Base-by-base conservation (phyloP, 2,329 filamentous ascomycete genomes). In the Nemania sp. region DNA sequence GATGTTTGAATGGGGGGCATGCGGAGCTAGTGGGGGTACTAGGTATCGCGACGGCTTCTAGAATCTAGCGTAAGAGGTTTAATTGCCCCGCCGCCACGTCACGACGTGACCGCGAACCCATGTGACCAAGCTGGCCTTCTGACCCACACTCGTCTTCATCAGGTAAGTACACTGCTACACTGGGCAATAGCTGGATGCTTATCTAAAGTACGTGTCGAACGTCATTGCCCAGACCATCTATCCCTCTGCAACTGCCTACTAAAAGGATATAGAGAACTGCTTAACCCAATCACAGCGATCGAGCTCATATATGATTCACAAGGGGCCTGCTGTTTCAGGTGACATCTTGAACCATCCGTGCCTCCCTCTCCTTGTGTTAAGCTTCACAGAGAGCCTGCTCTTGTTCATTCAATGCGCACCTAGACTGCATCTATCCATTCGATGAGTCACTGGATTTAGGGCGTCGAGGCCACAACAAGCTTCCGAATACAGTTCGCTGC, bases 101-200 rank as follows among this genome's bases (percentile, higher is more conserved):
- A 20, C 46, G 20, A 47, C 45, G 40, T 52, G 48, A 42, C 47
- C 57, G 52, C 48, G 55, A 52, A 36, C 48, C 42, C 57, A 60
- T 57, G 57, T 60, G 57, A 60, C 54, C 36, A 40, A 6, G 3
- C 34, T 28, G 19, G 28, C 24, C 48, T 36, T 40, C 26, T 49
- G 53, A 56, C 17, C 36, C 14, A 47, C 37, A 24, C 20, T 40
- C 37, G 12, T n/a, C 20, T 24, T 40, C 37, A 7, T 14, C n/a
- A 5, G 3, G n/a, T 31, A 31, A n/a, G n/a, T n/a, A n/a, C n/a
- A n/a, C n/a, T n/a, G n/a, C n/a, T n/a, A n/a, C n/a, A n/a, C n/a
- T n/a, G n/a, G n/a, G n/a, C n/a, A n/a, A n/a, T n/a, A n/a, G n/a
- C n/a, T n/a, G n/a, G n/a, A n/a, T n/a, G n/a, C n/a, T n/a, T n/a